Evolutionary conservation across 106 monocot genomes (phyloP).

Genomic region (Cymbidium sinense): DNA sequence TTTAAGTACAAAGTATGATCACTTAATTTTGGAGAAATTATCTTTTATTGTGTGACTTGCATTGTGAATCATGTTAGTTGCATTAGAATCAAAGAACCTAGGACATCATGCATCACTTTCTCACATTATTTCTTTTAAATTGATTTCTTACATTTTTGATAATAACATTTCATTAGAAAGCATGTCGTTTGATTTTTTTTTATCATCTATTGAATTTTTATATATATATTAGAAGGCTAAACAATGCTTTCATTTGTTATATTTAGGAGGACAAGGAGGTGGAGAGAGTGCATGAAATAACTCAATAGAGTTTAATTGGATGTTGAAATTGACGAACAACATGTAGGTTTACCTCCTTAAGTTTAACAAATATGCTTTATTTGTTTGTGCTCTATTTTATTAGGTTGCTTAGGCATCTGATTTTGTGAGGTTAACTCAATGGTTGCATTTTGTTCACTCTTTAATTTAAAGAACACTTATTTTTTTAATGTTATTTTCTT

Average conservation of each 20-base stretch:
- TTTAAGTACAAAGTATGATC: too few relatives aligned
- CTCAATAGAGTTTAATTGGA: slow-evolving; percentile 85
- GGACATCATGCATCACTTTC: too few relatives aligned
- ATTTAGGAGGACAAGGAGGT: slow-evolving; percentile 35
- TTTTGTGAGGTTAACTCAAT: not conserved
- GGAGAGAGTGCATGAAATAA: slow-evolving; percentile 60
- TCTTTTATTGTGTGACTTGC: too few relatives aligned
- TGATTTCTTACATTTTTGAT: not conserved
- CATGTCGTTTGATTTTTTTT: not conserved
- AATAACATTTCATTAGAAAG: not conserved
- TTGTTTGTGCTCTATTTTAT: not conserved
- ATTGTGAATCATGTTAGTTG: too few relatives aligned
- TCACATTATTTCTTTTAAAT: not conserved
- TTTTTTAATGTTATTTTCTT: not conserved
- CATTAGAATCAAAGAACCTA: too few relatives aligned
- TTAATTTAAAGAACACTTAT: not conserved
- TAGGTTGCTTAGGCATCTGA: not conserved
- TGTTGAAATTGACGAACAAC: slow-evolving; percentile 68
- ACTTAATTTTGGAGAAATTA: too few relatives aligned
- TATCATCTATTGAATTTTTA: not conserved
- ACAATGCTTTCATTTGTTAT: slow-evolving; percentile 10
- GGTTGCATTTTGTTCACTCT: not conserved
- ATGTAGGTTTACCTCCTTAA: slow-evolving; percentile 37
- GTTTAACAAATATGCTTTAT: not conserved
- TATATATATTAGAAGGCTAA: not conserved